phyloP scores from a whole-genome alignment of 306 rosid genomes.

The Glycine tomentella region DNA sequence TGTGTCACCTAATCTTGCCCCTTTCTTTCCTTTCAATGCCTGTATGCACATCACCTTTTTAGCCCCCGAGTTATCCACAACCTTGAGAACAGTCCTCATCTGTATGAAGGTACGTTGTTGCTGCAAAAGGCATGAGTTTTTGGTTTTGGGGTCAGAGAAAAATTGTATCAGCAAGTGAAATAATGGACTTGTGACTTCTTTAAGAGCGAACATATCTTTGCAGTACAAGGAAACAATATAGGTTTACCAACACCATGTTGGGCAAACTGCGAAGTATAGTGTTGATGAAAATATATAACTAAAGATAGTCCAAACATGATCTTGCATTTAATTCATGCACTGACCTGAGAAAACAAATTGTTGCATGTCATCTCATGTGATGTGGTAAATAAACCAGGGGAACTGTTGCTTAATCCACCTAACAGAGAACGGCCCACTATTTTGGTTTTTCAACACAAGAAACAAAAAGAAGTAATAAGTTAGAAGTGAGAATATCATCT shows the following conservation, averaged over 20 bases:
- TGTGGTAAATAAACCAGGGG: conserved; percentile 53
- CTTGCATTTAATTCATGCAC: conserved; percentile 23
- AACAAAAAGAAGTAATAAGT: conserved; percentile 18
- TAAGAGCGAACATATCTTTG: not conserved
- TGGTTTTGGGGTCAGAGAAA: not conserved
- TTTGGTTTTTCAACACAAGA: conserved; percentile 48
- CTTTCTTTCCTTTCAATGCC: conserved; percentile 84
- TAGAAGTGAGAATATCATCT: not conserved
- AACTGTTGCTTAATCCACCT: conserved; percentile 61
- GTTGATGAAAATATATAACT: conserved; percentile 10
- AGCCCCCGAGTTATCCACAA: conserved; percentile 86
- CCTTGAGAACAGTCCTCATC: conserved; percentile 95
- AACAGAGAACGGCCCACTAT: conserved; percentile 73
- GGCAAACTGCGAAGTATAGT: not conserved
- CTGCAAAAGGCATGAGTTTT: conserved; percentile 47
- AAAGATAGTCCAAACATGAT: not conserved
- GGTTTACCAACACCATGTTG: conserved; percentile 18
- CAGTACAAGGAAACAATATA: not conserved
- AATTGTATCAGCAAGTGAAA: not conserved
- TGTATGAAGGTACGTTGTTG: conserved; percentile 86
- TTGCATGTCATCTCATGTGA: conserved; percentile 57
- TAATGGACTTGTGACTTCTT: not conserved
- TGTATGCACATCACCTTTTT: conserved; percentile 95
- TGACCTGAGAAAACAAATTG: conserved; percentile 73
- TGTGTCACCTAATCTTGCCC: conserved; percentile 93